These are phyloP conservation scores for Stentor roeselii DNA, from an alignment of 73 alveolate genomes.

Conservation along the genomic window DNA sequence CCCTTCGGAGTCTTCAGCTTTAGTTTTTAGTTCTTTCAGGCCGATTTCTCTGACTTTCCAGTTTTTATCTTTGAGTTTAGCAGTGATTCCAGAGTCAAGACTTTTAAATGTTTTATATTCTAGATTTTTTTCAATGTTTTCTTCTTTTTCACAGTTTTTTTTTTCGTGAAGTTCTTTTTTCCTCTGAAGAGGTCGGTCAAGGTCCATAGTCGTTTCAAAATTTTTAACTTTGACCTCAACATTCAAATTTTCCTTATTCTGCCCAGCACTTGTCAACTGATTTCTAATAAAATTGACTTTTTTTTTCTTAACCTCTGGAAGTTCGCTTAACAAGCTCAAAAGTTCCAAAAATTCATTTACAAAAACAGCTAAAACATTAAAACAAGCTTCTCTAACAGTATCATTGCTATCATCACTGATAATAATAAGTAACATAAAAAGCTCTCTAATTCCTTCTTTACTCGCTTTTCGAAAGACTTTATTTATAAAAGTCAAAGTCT, in stretches of 20 bases:
- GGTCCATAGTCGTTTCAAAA: neutral
- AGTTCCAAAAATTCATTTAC: neutral
- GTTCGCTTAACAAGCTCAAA: neutral
- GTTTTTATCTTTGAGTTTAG: neutral
- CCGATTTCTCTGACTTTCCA: conserved; percentile 24
- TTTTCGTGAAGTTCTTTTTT: neutral
- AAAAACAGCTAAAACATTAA: neutral
- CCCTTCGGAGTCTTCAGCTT: neutral
- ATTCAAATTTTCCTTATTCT: conserved; percentile 30
- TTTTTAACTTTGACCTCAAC: neutral
- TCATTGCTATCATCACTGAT: conserved; percentile 11
- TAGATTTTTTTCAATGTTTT: neutral
- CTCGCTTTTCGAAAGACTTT: neutral
- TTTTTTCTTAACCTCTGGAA: neutral
- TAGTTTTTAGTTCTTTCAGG: neutral
- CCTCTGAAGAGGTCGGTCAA: neutral
- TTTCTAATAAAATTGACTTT: neutral
- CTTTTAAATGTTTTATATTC: neutral
- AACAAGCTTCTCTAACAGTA: neutral
- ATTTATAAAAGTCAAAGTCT: neutral
- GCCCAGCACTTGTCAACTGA: neutral
- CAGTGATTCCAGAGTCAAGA: neutral
- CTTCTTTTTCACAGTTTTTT: neutral
- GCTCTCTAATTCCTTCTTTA: neutral
- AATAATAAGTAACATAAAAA: neutral